Evolutionary conservation across 208 protist genomes (phyloP).

Genomic region (Acanthamoeba healyi): DNA sequence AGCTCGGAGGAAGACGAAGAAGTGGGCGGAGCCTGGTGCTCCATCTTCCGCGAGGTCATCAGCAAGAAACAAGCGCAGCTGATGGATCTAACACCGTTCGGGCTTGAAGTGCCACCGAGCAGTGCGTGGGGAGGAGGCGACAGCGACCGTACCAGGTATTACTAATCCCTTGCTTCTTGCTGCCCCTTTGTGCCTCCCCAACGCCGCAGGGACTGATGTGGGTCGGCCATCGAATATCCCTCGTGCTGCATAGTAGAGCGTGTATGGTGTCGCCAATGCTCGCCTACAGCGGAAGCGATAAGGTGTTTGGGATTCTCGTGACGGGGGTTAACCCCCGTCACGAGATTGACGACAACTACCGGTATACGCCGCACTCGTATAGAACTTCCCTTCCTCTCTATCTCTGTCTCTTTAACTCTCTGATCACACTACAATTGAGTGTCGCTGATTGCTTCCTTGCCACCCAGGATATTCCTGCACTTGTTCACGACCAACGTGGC

Average conservation of each 20-base stretch:
- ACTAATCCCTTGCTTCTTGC: not conserved
- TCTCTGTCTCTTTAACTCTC: not conserved
- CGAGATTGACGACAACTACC: constrained; percentile 37
- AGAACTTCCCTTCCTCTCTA: not conserved
- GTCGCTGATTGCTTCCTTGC: not conserved
- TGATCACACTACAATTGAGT: no score
- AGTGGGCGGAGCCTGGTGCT: not conserved
- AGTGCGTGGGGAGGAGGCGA: not conserved
- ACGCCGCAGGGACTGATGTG: no score
- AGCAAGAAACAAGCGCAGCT: not conserved
- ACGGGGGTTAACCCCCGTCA: constrained; percentile 29
- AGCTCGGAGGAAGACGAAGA: constrained; percentile 5
- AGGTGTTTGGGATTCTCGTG: constrained; percentile 15
- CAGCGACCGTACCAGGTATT: not conserved
- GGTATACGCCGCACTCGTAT: not conserved
- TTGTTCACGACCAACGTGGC: constrained; percentile 15
- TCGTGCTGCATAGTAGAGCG: not conserved
- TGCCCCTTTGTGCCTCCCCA: no score
- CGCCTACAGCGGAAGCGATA: not conserved
- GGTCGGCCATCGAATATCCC: not conserved
- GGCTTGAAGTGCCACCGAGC: not conserved
- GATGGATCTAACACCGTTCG: not conserved
- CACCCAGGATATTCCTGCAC: not conserved
- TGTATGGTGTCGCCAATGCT: constrained; percentile 8
- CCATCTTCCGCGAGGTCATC: not conserved